These are phyloP conservation scores for Epichloe typhina DNA, from an alignment of 2,329 filamentous ascomycete genomes.

Conservation along the genomic window DNA sequence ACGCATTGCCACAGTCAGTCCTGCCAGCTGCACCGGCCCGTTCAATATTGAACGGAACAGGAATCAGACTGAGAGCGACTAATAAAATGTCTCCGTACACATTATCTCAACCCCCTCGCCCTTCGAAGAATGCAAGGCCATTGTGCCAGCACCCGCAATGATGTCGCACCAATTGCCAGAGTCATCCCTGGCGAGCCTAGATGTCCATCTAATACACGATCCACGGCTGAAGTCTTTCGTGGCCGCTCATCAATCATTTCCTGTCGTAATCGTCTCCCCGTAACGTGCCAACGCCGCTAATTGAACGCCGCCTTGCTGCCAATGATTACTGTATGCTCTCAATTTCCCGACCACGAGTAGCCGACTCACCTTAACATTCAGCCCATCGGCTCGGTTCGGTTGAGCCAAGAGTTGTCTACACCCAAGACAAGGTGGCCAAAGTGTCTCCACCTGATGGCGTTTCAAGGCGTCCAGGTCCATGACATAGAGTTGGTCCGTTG, in stretches of 20 bases:
- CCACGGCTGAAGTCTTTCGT: not conserved
- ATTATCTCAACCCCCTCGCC: too few relatives aligned
- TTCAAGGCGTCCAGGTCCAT: not conserved
- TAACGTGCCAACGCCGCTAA: not conserved
- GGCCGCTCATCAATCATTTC: not conserved
- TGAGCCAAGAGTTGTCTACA: not conserved
- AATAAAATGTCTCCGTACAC: not conserved
- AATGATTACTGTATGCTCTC: not conserved
- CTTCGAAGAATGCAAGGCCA: not conserved
- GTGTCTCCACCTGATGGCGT: slow-evolving; percentile 3
- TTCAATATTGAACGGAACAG: not conserved
- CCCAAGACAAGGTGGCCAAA: not conserved
- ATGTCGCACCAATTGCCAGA: not conserved
- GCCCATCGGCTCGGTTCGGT: not conserved
- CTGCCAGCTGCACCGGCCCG: too few relatives aligned
- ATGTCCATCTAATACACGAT: not conserved
- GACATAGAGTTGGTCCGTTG: not conserved
- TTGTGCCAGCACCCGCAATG: not conserved
- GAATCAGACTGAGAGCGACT: not conserved
- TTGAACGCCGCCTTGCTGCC: not conserved
- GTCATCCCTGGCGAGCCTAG: not conserved
- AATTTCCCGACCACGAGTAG: not conserved
- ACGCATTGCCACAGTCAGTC: too few relatives aligned
- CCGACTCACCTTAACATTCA: not conserved
- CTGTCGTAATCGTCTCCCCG: not conserved